phyloP scores from a whole-genome alignment of 116 monocot species.

The Cymodocea nodosa region DNA sequence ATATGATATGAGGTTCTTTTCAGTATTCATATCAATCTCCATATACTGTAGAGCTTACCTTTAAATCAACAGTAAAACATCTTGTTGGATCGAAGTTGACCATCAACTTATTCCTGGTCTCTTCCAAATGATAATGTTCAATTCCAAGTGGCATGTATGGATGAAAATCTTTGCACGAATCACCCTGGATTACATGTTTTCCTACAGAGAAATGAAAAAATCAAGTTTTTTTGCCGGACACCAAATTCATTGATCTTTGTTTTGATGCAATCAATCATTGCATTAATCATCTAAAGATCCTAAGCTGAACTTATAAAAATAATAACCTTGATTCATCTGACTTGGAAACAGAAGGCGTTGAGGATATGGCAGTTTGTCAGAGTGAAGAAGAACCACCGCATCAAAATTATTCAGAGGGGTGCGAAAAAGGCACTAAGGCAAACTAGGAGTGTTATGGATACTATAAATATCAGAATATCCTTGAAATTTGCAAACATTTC shows the following conservation, averaged over 20 bases:
- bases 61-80: conserved; percentile 57
- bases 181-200: conserved; percentile 54
- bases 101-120: conserved; percentile 53
- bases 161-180: conserved; percentile 59
- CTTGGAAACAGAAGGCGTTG: conserved; percentile 65
- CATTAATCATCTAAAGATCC: background rate
- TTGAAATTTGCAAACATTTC: background rate
- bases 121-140: conserved; percentile 22
- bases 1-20: background rate
- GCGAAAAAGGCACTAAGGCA: conserved; percentile 55
- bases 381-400: conserved; percentile 77
- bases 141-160: conserved; percentile 31
- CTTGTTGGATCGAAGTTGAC: conserved; percentile 78
- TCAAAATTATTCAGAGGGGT: conserved; percentile 91
- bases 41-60: conserved; percentile 21
- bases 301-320: background rate
- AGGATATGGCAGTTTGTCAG: conserved; percentile 57
- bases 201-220: conserved; percentile 28
- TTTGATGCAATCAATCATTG: background rate
- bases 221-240: too few relatives aligned
- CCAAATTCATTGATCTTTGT: too few relatives aligned
- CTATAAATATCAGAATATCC: background rate
- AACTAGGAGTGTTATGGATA: background rate
- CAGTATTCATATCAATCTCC: background rate
- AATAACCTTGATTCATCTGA: conserved; percentile 41